These are phyloP conservation scores for Mycena haematopus DNA, from an alignment of 768 basidiomycete genomes.

Conservation along the genomic window DNA sequence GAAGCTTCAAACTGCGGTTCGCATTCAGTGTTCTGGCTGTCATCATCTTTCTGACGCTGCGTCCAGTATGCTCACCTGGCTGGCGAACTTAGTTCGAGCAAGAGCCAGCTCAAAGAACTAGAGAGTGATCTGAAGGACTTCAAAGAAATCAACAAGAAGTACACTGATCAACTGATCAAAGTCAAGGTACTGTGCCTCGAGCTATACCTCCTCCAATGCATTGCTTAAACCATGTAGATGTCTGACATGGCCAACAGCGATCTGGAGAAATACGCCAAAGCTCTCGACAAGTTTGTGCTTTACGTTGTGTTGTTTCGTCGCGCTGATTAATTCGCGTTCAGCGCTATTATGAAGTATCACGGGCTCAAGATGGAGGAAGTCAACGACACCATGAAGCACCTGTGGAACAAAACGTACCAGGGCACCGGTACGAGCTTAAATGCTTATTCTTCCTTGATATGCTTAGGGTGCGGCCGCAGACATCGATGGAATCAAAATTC, in stretches of 20 bases:
- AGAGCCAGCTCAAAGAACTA: conserved; percentile 67
- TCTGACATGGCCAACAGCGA: conserved; percentile 98
- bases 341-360: conserved; percentile 99
- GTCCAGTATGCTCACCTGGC: conserved; percentile 77
- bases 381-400: conserved; percentile 94
- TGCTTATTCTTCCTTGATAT: conserved; percentile 4
- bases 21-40: conserved; percentile 26
- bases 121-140: conserved; percentile 83
- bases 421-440: conserved; percentile 73
- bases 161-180: conserved; percentile 90
- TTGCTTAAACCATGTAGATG: conserved; percentile 59
- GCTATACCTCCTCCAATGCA: not conserved
- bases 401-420: conserved; percentile 99
- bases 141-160: conserved; percentile 84
- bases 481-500: conserved; percentile 96
- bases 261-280: conserved; percentile 97
- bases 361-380: conserved; percentile 98
- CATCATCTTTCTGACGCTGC: conserved; percentile 3
- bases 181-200: conserved; percentile 73
- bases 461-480: conserved; percentile 55
- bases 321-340: conserved; percentile 40
- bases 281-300: conserved; percentile 84
- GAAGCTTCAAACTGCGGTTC: conserved; percentile 71
- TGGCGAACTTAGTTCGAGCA: conserved; percentile 81
- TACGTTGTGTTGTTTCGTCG: not conserved